A percentile compares a stretch with the other conserved stretches of the same genome.
Evolutionary conservation across 1,284 basidiomycete species (phyloP).

Genomic region (Ceratobasidium sp.): DNA sequence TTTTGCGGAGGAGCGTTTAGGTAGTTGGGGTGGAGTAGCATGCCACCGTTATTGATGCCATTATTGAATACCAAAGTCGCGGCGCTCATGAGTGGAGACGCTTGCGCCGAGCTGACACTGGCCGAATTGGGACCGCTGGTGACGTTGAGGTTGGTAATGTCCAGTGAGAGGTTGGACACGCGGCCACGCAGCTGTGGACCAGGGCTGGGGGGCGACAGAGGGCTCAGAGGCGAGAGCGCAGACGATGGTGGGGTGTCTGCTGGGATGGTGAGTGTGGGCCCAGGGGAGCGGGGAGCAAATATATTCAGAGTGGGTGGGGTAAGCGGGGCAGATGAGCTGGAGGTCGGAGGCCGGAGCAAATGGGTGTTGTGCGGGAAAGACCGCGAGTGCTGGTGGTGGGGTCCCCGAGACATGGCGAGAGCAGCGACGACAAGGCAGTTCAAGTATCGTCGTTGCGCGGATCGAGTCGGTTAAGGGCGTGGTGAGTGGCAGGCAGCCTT

Average conservation of each 20-base stretch:
- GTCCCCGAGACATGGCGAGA: constrained; percentile 17
- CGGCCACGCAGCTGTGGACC: constrained; percentile 29
- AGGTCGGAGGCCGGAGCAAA: background rate
- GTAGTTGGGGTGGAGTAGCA: constrained; percentile 28
- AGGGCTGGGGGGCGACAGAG: constrained; percentile 22
- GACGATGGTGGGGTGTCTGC: constrained; percentile 19
- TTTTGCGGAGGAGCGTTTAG: constrained; percentile 22
- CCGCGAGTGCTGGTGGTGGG: constrained; percentile 35
- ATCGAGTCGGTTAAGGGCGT: constrained; percentile 20
- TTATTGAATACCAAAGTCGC: constrained; percentile 23
- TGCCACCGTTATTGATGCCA: constrained; percentile 12
- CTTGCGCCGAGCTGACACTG: constrained; percentile 28
- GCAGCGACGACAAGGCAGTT: background rate
- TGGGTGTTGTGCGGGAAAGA: constrained; percentile 35
- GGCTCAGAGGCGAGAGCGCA: constrained; percentile 25
- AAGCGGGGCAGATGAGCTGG: constrained; percentile 11
- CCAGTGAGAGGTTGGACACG: constrained; percentile 21
- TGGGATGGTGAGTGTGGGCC: constrained; percentile 21
- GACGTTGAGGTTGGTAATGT: constrained; percentile 25
- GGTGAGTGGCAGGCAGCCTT: constrained; percentile 19
- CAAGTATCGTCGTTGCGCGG: background rate
- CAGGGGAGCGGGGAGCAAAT: constrained; percentile 24
- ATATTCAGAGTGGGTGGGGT: constrained; percentile 28
- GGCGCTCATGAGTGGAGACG: constrained; percentile 34
- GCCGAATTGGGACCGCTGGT: constrained; percentile 28